A percentile compares a stretch with the other conserved stretches of the same genome.
Evolutionary conservation across 148 eudicot species (phyloP).

Genomic region (Dianthus caryophyllus): DNA sequence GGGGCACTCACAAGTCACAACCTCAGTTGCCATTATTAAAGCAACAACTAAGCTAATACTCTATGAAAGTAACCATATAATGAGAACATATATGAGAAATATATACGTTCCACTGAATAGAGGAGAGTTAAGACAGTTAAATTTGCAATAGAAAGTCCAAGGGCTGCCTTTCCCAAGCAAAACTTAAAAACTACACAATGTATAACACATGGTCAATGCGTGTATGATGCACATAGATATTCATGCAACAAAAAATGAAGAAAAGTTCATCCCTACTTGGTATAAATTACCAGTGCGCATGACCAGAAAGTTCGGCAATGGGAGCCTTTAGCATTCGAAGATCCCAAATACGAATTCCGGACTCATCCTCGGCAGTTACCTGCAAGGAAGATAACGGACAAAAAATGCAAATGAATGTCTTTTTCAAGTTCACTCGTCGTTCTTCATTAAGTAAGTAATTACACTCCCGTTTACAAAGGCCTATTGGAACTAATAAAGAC

Average conservation of each 20-base stretch:
- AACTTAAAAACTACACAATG: not conserved
- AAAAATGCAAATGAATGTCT: not conserved
- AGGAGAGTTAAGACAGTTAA: not conserved
- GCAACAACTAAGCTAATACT: not conserved
- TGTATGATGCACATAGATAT: constrained; percentile 5
- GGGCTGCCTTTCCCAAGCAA: not conserved
- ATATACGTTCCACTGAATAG: not conserved
- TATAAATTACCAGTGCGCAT: constrained; percentile 78
- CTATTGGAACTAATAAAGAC: no score
- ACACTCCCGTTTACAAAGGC: not conserved
- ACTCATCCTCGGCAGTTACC: constrained; percentile 99
- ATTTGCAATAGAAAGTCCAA: not conserved
- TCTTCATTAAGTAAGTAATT: not conserved
- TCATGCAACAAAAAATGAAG: not conserved
- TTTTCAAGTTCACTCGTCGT: not conserved
- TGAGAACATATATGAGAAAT: not conserved
- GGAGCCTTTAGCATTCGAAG: constrained; percentile 81
- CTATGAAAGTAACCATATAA: not conserved
- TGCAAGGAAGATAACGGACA: constrained; percentile 24
- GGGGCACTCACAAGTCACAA: not conserved
- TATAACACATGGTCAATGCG: constrained; percentile 7
- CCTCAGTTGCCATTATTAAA: not conserved
- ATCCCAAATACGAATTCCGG: constrained; percentile 97
- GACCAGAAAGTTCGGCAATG: constrained; percentile 85
- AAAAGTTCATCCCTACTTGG: constrained; percentile 10